A percentile compares a stretch with the other conserved stretches of the same genome.
These are phyloP conservation scores for Chlorella sorokiniana DNA, from an alignment of 139 green algal species.

Conservation along the genomic window DNA sequence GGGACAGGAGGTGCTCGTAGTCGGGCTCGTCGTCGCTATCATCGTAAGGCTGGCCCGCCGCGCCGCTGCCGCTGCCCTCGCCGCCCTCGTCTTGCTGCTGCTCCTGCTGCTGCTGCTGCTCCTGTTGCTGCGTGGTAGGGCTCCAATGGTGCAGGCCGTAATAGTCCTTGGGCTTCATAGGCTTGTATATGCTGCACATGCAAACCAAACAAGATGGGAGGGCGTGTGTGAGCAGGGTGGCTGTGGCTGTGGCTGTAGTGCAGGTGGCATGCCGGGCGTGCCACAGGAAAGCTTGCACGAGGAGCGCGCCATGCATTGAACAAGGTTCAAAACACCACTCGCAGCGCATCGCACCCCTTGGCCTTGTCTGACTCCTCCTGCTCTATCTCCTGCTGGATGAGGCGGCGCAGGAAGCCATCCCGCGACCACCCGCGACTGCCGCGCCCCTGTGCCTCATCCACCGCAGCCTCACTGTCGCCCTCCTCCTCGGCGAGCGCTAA, in stretches of 20 bases:
- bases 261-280: no score
- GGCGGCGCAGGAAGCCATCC: neutral
- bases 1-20: slow-evolving; percentile 9
- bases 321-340: no score
- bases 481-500: no score
- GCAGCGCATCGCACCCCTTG: neutral
- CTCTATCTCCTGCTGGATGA: neutral
- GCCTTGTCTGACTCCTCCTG: neutral
- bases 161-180: no score
- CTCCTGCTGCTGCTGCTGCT: neutral
- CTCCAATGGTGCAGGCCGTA: no score
- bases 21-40: no score
- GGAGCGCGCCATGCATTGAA: no score
- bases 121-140: neutral
- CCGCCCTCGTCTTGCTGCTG: neutral
- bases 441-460: neutral
- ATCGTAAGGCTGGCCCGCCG: no score
- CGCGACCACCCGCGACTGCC: neutral
- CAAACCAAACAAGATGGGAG: no score
- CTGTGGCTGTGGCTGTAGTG: no score
- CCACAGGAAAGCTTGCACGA: neutral
- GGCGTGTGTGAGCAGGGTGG: no score
- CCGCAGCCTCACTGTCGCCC: neutral
- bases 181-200: no score
- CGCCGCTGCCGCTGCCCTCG: neutral